Evolutionary conservation across 192 early-diverging fungal genomes (phyloP), one percentile per base, ranked within the genome.

Genomic region (Backusella tarrabulga): DNA sequence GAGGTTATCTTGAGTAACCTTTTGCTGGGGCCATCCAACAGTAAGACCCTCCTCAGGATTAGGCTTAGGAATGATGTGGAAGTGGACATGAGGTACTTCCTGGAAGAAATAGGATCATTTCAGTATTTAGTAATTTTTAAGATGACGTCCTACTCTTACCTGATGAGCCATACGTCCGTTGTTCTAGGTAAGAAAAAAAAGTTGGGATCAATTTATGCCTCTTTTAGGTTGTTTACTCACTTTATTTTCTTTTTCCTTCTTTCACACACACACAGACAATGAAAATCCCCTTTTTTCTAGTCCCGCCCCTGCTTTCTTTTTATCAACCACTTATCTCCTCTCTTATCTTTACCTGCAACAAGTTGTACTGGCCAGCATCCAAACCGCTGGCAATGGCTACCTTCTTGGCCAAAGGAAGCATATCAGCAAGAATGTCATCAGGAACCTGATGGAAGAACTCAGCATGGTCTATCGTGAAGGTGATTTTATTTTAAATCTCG

Each of bases 61-160:
- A 34, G 82, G 84, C 85, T 93, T 93, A 52, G 93, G 93, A 69
- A 95, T 96, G 71, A 97, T 86, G 74, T 98, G 97, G 88, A 98
- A 96, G 75, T 99, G 97, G 11, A 99, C 97, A 78, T 99, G 97
- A 29, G 88, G 87, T 0, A 99, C 95, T 71, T 87, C 90, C 90
- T 96, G 86, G 78, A 66, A 54, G 70, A 63, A 67, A 66, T n/a
- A 68, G 19, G 73, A 63, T 63, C 56, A 63, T 12, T 34, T 14
- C n/a, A 75, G 6, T 63, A 26, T 38, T 50, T 26, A 9, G 73
- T 76, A 66, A 36, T 21, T 29, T 3, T 46, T 17, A 7, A 63
- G 26, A 63, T 23, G 26, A 1, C 11, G 21, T 38, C 54, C 8
- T 17, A 21, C 56, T 34, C 14, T 73, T 88, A 87, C 88, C 83